A percentile compares a stretch with the other conserved stretches of the same genome.
Conservation (phyloP, 768 basidiomycete species). For the Omphalotus guepiniiformis region DNA sequence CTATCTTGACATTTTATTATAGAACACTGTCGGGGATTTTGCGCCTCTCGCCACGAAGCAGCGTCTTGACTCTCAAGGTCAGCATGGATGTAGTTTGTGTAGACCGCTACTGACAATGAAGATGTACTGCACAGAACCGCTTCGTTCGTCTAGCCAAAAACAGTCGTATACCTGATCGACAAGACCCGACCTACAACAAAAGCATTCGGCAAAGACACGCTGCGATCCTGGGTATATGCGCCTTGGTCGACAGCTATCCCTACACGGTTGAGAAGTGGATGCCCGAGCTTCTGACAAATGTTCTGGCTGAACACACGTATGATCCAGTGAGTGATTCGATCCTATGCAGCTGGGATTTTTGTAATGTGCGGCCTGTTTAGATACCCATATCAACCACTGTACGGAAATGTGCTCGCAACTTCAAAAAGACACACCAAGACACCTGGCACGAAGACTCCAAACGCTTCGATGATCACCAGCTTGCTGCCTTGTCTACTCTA, state of each 20-base stretch:
- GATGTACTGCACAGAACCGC: constrained; percentile 50
- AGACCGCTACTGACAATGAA: constrained; percentile 3
- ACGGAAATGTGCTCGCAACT: constrained; percentile 72
- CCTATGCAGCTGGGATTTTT: too few relatives aligned
- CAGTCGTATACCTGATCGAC: constrained; percentile 59
- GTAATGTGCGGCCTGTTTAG: constrained; percentile 27
- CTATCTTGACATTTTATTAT: neutral
- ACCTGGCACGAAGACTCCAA: constrained; percentile 89
- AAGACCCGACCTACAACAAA: constrained; percentile 61
- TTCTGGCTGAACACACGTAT: constrained; percentile 79
- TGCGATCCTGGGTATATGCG: constrained; percentile 91
- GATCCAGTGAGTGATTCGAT: constrained; percentile 55
- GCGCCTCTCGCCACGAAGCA: constrained; percentile 74
- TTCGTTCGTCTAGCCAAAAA: constrained; percentile 73
- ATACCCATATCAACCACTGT: constrained; percentile 85
- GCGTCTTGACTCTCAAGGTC: constrained; percentile 70
- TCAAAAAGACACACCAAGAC: constrained; percentile 81
- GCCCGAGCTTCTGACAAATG: constrained; percentile 75
- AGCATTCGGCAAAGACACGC: constrained; percentile 81
- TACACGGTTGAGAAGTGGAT: constrained; percentile 96
- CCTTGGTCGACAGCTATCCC: constrained; percentile 90
- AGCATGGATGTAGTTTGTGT: constrained; percentile 2
- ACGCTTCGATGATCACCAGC: constrained; percentile 82
- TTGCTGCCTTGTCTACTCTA: constrained; percentile 76
- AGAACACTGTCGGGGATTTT: constrained; percentile 82